A percentile compares a stretch with the other conserved stretches of the same genome.
Conservation (phyloP, 805 yeast genomes). For the Metschnikowia drakensbergensis region DNA sequence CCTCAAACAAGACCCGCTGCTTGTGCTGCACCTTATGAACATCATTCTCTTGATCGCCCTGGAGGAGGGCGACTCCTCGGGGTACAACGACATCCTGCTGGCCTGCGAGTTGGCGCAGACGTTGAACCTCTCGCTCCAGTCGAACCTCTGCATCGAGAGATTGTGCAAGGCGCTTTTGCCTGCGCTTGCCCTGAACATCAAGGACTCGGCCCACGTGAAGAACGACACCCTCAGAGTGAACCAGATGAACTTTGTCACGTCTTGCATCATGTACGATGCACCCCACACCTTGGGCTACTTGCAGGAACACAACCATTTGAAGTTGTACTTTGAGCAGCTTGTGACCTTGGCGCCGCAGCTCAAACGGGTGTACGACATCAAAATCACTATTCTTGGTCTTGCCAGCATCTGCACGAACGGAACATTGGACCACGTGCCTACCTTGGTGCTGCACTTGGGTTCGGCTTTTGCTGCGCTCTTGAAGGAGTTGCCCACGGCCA, state of each 20-base stretch:
- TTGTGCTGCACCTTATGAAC: constrained; percentile 47
- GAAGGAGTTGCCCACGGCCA: constrained; percentile 66
- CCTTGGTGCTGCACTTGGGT: constrained; percentile 36
- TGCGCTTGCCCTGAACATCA: constrained; percentile 25
- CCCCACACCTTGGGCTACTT: constrained; percentile 48
- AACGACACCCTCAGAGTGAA: constrained; percentile 43
- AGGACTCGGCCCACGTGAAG: constrained; percentile 25
- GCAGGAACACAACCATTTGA: constrained; percentile 36
- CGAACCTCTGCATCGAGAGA: constrained; percentile 43
- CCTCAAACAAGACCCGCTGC: constrained; percentile 36
- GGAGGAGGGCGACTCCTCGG: constrained; percentile 41
- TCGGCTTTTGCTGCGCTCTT: constrained; percentile 49
- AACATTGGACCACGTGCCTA: constrained; percentile 30
- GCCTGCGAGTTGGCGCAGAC: constrained; percentile 65
- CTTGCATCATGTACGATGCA: constrained; percentile 63
- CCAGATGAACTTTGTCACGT: constrained; percentile 57
- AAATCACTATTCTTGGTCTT: constrained; percentile 66
- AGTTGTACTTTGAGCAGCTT: constrained; percentile 60
- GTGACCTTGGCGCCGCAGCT: constrained; percentile 51
- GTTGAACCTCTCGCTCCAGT: constrained; percentile 55
- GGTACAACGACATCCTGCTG: constrained; percentile 51
- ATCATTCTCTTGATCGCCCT: constrained; percentile 45
- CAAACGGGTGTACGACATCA: constrained; percentile 75
- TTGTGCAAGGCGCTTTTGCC: constrained; percentile 45
- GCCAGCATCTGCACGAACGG: constrained; percentile 3